These are phyloP conservation scores for Yamadazyma philogaea DNA, from an alignment of 805 yeast species.

Conservation along the genomic window DNA sequence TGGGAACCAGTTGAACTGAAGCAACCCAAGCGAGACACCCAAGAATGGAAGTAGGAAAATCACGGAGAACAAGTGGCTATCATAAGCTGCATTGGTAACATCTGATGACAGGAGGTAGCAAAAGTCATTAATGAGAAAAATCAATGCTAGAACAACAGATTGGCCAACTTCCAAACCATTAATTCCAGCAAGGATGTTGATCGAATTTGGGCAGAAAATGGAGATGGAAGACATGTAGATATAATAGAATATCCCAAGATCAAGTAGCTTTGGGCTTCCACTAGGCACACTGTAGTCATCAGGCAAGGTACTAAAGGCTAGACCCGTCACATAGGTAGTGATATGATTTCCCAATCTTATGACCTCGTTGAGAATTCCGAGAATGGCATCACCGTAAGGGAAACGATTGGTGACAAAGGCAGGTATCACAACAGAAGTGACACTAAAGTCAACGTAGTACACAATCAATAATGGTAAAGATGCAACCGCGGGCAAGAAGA, in stretches of 20 bases:
- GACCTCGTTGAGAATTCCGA: conserved; percentile 20
- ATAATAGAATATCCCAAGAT: conserved; percentile 79
- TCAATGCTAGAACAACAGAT: conserved; percentile 69
- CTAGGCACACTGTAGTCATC: conserved; percentile 36
- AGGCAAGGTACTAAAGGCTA: conserved; percentile 36
- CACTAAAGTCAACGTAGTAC: conserved; percentile 90
- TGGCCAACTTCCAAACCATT: conserved; percentile 98
- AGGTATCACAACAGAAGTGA: conserved; percentile 84
- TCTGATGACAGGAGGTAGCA: conserved; percentile 53
- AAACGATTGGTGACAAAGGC: conserved; percentile 46
- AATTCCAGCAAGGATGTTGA: conserved; percentile 92
- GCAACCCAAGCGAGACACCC: conserved; percentile 76
- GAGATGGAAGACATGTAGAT: conserved; percentile 87
- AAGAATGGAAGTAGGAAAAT: conserved; percentile 80
- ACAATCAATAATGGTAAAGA: conserved; percentile 88
- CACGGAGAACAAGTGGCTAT: conserved; percentile 78
- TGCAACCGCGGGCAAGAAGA: conserved; percentile 91
- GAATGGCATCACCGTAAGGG: conserved; percentile 23
- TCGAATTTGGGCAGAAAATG: conserved; percentile 93
- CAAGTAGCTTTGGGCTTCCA: conserved; percentile 49
- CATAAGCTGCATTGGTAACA: conserved; percentile 54
- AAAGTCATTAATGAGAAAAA: conserved; percentile 72
- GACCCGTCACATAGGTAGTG: conserved; percentile 33
- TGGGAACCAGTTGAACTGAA: conserved; percentile 85
- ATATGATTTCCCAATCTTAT: conserved; percentile 29